phyloP scores from a whole-genome alignment of 2,329 filamentous ascomycete genomes.

The Claviceps capensis region DNA sequence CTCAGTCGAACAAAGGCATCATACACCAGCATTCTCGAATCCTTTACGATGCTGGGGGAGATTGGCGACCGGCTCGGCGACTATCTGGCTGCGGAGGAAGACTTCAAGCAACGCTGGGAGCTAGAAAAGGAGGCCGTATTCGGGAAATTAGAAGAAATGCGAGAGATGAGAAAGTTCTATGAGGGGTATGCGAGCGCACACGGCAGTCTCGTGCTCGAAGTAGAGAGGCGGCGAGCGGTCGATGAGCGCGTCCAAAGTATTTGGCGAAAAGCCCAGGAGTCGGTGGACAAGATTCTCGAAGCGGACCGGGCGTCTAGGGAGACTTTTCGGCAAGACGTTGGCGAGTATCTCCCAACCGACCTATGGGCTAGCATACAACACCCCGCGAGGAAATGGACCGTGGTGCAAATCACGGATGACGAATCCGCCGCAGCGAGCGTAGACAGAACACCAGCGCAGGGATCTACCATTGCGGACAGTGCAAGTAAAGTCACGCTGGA shows the following conservation, averaged over 20 bases:
- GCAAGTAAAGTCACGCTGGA: not conserved
- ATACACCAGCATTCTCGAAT: slow-evolving; percentile 44
- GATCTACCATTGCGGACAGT: not conserved
- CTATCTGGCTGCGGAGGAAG: slow-evolving; percentile 49
- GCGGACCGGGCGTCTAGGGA: slow-evolving; percentile 62
- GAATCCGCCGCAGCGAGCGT: slow-evolving; percentile 6
- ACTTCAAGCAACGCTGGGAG: slow-evolving; percentile 56
- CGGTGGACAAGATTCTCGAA: slow-evolving; percentile 61
- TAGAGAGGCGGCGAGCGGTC: slow-evolving; percentile 57
- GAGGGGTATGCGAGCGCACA: slow-evolving; percentile 78
- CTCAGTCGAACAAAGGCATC: slow-evolving; percentile 35
- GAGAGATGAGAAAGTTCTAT: slow-evolving; percentile 68
- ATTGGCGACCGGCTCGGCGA: slow-evolving; percentile 51
- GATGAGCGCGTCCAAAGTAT: slow-evolving; percentile 63
- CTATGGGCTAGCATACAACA: slow-evolving; percentile 67
- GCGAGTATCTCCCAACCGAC: slow-evolving; percentile 75
- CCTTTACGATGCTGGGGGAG: slow-evolving; percentile 53
- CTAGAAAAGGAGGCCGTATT: slow-evolving; percentile 59
- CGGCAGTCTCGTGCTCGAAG: slow-evolving; percentile 70
- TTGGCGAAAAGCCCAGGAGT: slow-evolving; percentile 63
- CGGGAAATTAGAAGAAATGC: slow-evolving; percentile 60
- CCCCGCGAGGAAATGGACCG: slow-evolving; percentile 39
- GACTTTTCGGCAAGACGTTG: slow-evolving; percentile 66
- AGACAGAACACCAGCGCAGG: slow-evolving; percentile 3
- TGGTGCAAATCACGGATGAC: slow-evolving; percentile 25